Evolutionary conservation across 1,284 basidiomycete species (phyloP), one percentile per base, ranked within the genome.

Genomic region (Cutaneotrichosporon sp.): DNA sequence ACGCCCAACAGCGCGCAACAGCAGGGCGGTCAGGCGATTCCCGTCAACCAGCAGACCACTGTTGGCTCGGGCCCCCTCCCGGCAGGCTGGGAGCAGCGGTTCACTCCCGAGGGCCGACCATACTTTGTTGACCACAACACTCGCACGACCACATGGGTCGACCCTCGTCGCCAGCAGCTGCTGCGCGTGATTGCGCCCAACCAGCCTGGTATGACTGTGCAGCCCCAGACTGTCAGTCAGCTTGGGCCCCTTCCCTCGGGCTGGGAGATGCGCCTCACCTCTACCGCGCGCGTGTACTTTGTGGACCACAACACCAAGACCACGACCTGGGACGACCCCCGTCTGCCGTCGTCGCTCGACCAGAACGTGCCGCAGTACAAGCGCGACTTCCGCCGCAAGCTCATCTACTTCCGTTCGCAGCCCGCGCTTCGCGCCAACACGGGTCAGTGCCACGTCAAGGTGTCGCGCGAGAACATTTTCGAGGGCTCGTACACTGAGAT

Each of bases 341-440:
- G 93, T 61, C 81, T 95, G 76, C 92, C 92, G 14, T 83, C 82
- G 36, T 83, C 82, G 65, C 81, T 85, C 65, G 84, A 85, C 75
- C 89, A 93, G 74, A 97, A 92, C 79, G 96, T 97, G 21, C 97
- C 97, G 49, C 95, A 99, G 83, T 99, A 98, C 85, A 99, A 99
- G 85, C 91, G 97, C 67, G 97, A 99, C 84, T 99, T 99, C 84
- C 85, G 96, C 71, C 84, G 96, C 73, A 99, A 99, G 84, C 88
- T 99, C 65, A 93, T 99, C 73, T 99, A 99, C 85, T 99, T 99
- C 88, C 87, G 97, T 68, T 93, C 90, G 73, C 97, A 99, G 81
- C 96, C 95, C 50, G 93, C 93, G 60, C 90, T 99, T 84, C 88
- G 95, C 65, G 86, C 88, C 30, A 86, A 89, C 71, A 86, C 88